Conservation (phyloP, 805 yeast genomes). For the Jamesozyma spencerorum region DNA sequence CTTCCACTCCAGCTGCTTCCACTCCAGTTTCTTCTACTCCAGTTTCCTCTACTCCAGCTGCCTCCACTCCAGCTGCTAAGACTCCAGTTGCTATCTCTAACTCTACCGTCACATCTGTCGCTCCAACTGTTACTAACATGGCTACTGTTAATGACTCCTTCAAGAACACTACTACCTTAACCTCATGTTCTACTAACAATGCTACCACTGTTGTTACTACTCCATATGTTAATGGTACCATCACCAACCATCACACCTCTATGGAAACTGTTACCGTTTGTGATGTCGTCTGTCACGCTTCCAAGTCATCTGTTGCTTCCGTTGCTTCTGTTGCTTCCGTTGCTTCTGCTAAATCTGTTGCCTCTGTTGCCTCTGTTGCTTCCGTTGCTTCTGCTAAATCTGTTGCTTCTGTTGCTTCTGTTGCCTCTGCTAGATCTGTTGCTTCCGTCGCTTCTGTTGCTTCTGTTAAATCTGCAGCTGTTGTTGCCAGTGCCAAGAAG, state of each 20-base stretch:
- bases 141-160: not conserved
- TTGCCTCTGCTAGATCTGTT: not conserved
- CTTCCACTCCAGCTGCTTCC: not conserved
- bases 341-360: not conserved
- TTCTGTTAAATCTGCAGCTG: not conserved
- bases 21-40: not conserved
- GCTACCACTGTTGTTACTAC: not conserved
- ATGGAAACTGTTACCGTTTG: slow-evolving; percentile 8
- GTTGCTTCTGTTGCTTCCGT: not conserved
- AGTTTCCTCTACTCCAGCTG: too few relatives aligned
- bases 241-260: slow-evolving; percentile 2
- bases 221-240: not conserved
- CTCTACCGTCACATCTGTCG: not conserved
- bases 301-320: slow-evolving; percentile 3
- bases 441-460: not conserved
- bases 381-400: not conserved
- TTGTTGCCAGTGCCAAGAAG: not conserved
- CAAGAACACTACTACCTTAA: not conserved
- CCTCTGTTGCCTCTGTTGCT: not conserved
- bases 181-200: not conserved
- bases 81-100: not conserved
- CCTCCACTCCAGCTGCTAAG: not conserved
- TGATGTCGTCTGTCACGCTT: slow-evolving; percentile 10
- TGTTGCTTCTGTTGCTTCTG: not conserved
- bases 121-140: not conserved